These are phyloP conservation scores for Sclerotinia subarctica DNA, from an alignment of 2,329 filamentous ascomycete genomes.

Conservation along the genomic window DNA sequence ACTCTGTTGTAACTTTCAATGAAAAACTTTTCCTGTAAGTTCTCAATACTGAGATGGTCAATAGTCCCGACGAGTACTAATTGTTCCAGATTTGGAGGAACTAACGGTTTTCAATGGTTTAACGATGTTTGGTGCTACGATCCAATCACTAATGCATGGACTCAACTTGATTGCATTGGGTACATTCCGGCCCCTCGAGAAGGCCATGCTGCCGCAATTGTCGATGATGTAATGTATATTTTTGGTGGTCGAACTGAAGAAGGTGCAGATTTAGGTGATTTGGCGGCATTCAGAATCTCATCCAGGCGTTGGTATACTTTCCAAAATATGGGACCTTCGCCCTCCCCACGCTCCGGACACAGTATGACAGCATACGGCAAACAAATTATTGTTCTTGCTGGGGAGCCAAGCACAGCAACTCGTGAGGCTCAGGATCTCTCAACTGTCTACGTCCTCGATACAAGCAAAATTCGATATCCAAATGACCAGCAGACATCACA, in stretches of 20 bases:
- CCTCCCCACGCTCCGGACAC: slow-evolving; percentile 88
- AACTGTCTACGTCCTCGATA: slow-evolving; percentile 88
- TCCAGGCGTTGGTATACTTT: slow-evolving; percentile 97
- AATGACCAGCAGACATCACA: slow-evolving; percentile 57
- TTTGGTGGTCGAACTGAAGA: slow-evolving; percentile 96
- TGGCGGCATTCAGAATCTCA: slow-evolving; percentile 79
- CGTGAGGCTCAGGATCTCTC: slow-evolving; percentile 80
- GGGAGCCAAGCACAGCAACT: slow-evolving; percentile 86
- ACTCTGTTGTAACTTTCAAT: slow-evolving; percentile 85
- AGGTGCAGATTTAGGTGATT: slow-evolving; percentile 84
- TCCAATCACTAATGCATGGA: slow-evolving; percentile 76
- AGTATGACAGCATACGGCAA: slow-evolving; percentile 97
- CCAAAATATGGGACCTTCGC: slow-evolving; percentile 97
- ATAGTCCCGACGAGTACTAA: slow-evolving; percentile 23
- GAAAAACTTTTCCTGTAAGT: slow-evolving; percentile 89
- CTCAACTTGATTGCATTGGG: slow-evolving; percentile 89
- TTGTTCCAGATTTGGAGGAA: slow-evolving; percentile 78
- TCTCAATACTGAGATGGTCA: slow-evolving; percentile 27
- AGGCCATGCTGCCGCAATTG: slow-evolving; percentile 88
- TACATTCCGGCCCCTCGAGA: slow-evolving; percentile 94
- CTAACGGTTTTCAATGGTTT: slow-evolving; percentile 95
- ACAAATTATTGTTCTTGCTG: slow-evolving; percentile 86
- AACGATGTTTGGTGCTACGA: slow-evolving; percentile 99
- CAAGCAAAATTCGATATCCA: slow-evolving; percentile 92
- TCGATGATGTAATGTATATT: slow-evolving; percentile 98